phyloP scores from a whole-genome alignment of 1,284 basidiomycete species.

The Phellinidium pouzarii region DNA sequence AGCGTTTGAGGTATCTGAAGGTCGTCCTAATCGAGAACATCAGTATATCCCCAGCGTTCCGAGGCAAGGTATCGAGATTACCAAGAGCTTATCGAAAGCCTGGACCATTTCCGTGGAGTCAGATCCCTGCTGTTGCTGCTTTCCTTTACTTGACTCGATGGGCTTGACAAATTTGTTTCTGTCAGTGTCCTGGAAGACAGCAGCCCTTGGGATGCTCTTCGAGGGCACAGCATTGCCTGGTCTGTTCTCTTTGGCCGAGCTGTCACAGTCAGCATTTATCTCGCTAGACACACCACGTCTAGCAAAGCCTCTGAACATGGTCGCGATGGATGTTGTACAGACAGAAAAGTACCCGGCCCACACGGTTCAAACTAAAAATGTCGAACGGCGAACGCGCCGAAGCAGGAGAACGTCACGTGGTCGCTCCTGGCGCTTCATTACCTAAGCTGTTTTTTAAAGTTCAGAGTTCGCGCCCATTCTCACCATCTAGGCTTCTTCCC shows the following conservation, averaged over 20 bases:
- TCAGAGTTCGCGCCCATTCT: not conserved
- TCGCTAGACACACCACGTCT: constrained; percentile 11
- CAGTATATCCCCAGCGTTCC: not conserved
- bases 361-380: not conserved
- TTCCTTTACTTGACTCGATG: not conserved
- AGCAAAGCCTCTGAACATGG: constrained; percentile 18
- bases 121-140: not conserved
- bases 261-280: not conserved
- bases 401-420: not conserved
- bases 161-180: constrained; percentile 4
- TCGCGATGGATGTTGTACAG: constrained; percentile 1
- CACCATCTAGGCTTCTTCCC: not conserved
- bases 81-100: constrained; percentile 69
- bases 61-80: constrained; percentile 29
- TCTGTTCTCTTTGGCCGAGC: constrained; percentile 14
- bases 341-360: too few relatives aligned
- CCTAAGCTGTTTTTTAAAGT: not conserved
- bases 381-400: not conserved
- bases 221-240: not conserved
- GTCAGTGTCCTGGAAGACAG: constrained; percentile 10
- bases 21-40: constrained; percentile 51
- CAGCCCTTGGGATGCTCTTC: not conserved
- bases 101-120: constrained; percentile 36
- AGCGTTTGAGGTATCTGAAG: constrained; percentile 76
- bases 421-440: not conserved